Base-by-base conservation (phyloP, 2,329 filamentous ascomycete species). In the Aureobasidium uvarum region DNA sequence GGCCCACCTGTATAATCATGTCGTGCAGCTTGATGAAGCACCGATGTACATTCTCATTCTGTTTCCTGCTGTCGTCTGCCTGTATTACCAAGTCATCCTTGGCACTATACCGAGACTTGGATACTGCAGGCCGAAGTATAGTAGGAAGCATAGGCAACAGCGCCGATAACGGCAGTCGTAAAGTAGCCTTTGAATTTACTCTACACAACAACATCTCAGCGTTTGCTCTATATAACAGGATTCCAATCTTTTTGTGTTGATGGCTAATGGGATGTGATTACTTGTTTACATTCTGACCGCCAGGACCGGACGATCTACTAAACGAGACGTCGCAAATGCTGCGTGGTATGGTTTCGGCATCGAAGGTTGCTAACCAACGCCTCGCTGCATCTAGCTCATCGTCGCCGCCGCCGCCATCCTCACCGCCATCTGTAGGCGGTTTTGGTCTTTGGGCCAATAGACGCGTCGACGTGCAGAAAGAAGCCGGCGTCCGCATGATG, bases 241-340 rank as follows among this genome's bases (percentile, higher is more conserved):
- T 10, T 16, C 33, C 33, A 18, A 39, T n/a, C 28, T 10, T 28
- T 20, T 25, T 5, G n/a, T 33, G 33, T 23, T 48, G 45, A 13
- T 33, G n/a, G 16, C 18, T 8, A 1, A 18, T 46, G 75, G 69
- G 8, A 25, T n/a, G 48, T 31, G 41, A 64, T 68, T 75, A 88
- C 86, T 89, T 89, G 76, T 89, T 89, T 65, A 89, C 86, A 77
- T 89, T 88, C 74, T 89, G 86, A 13, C 86, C 86, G 59, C 86
- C 86, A 20, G 86, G 86, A 3, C 86, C 86, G 62, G 85, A 86
- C 2, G 86, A 87, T 66, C 86, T 80, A 72, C 84, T 87, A 74
- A 86, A 89, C 56, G 81, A 84, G 69, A 88, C 73, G 67, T 86
- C 81, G 71, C 84, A 81, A 25, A 25, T 25, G 25, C 25, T 25